These are phyloP conservation scores for Gymnopilus dilepis DNA, from an alignment of 768 basidiomycete species.

Conservation along the genomic window DNA sequence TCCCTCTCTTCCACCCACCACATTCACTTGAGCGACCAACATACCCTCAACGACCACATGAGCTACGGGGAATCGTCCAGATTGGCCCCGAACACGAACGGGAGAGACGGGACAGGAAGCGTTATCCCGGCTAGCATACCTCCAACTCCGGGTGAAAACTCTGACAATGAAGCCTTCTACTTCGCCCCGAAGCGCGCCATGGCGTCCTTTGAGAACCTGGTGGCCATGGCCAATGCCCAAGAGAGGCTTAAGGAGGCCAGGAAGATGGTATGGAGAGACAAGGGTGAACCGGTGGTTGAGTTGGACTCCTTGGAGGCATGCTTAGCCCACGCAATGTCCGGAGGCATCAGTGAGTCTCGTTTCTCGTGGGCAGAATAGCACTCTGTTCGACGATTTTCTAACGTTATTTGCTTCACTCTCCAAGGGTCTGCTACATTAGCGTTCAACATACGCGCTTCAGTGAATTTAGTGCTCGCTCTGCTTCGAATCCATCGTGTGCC, in stretches of 20 bases:
- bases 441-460: conserved; percentile 79
- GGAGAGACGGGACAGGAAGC: conserved; percentile 8
- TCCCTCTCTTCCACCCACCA: not conserved
- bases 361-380: too few species aligned
- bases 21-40: not conserved
- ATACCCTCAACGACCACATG: not conserved
- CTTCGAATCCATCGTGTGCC: conserved; percentile 71
- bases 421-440: conserved; percentile 83
- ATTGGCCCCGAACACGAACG: not conserved
- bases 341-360: conserved; percentile 73
- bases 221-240: conserved; percentile 84
- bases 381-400: too few species aligned
- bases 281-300: conserved; percentile 76
- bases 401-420: not conserved
- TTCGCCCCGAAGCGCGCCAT: conserved; percentile 63
- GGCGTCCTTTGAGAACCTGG: conserved; percentile 83
- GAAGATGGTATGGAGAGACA: conserved; percentile 83
- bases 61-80: not conserved
- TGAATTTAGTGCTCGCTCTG: conserved; percentile 82
- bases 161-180: conserved; percentile 26
- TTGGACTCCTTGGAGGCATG: conserved; percentile 68
- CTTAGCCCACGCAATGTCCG: conserved; percentile 70
- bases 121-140: conserved; percentile 21
- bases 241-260: conserved; percentile 74
- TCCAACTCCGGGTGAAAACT: conserved; percentile 21